Conservation (phyloP, 106 monocot species). For the Dioscorea dumetorum region DNA sequence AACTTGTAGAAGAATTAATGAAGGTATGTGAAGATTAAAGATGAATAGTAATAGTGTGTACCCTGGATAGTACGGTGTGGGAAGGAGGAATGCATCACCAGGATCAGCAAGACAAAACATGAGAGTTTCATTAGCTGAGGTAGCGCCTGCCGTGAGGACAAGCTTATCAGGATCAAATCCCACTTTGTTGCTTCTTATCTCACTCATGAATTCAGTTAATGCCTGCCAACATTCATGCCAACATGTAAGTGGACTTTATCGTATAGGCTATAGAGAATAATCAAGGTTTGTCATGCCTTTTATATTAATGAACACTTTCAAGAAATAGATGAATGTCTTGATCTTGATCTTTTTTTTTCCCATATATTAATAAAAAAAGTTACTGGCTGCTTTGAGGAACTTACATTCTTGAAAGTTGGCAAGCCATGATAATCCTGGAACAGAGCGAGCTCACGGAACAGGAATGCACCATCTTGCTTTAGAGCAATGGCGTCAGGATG, state of each 20-base stretch:
- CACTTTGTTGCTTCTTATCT: conserved; percentile 26
- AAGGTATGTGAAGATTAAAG: neutral
- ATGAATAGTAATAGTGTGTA: conserved; percentile 2
- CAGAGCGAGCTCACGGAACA: conserved; percentile 76
- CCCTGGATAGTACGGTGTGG: conserved; percentile 72
- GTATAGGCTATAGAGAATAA: no score
- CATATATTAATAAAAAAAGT: neutral
- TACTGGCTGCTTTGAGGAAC: neutral
- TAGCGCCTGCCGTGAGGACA: conserved; percentile 65
- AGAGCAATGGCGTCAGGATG: conserved; percentile 49
- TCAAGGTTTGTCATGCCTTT: no score
- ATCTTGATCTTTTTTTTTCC: no score
- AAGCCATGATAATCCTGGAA: conserved; percentile 94
- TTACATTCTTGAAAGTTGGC: conserved; percentile 70
- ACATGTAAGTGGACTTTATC: no score
- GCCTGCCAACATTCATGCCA: conserved; percentile 14
- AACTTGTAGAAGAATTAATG: no score
- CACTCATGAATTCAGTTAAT: conserved; percentile 24
- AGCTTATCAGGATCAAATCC: conserved; percentile 27
- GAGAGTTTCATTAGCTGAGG: conserved; percentile 64
- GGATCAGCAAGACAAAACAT: conserved; percentile 71
- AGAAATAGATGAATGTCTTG: no score
- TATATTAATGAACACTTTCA: no score
- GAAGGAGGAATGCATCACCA: conserved; percentile 70
- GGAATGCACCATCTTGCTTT: conserved; percentile 21